These are phyloP conservation scores for Leccinellum luteum DNA, from an alignment of 768 basidiomycete genomes.

Conservation along the genomic window DNA sequence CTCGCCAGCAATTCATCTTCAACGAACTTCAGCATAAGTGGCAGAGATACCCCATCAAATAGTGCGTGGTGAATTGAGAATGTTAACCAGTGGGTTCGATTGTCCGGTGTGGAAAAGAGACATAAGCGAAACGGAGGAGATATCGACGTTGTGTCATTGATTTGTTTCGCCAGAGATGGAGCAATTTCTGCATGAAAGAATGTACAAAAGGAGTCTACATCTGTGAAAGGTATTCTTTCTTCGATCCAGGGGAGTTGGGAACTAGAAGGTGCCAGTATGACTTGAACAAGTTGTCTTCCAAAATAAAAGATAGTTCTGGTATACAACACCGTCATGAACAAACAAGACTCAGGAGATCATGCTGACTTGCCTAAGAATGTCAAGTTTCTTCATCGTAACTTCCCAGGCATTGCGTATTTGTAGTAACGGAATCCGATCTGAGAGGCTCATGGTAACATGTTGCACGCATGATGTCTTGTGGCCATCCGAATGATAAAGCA, in stretches of 20 bases:
- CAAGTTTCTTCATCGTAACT: slow-evolving; percentile 22
- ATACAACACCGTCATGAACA: not conserved
- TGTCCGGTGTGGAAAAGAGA: slow-evolving; percentile 6
- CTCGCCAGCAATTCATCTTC: slow-evolving; percentile 20
- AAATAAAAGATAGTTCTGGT: slow-evolving; percentile 34
- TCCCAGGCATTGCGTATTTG: slow-evolving; percentile 36
- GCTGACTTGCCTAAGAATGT: slow-evolving; percentile 27
- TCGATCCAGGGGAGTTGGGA: slow-evolving; percentile 18
- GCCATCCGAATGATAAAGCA: slow-evolving; percentile 41
- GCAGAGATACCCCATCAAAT: slow-evolving; percentile 33
- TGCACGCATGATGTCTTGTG: slow-evolving; percentile 42
- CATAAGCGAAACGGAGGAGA: slow-evolving; percentile 16
- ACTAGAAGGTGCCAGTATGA: slow-evolving; percentile 20
- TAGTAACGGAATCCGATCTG: slow-evolving; percentile 16
- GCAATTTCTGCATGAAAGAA: slow-evolving; percentile 25
- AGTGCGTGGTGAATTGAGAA: slow-evolving; percentile 36
- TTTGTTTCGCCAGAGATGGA: slow-evolving; percentile 18
- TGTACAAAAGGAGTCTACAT: slow-evolving; percentile 15
- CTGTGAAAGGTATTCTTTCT: slow-evolving; percentile 1
- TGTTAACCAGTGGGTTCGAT: slow-evolving; percentile 8
- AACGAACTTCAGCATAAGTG: slow-evolving; percentile 27
- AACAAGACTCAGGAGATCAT: not conserved
- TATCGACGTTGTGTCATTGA: slow-evolving; percentile 21
- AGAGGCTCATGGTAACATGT: slow-evolving; percentile 37
- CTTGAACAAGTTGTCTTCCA: slow-evolving; percentile 27